Evolutionary conservation across 2,329 filamentous ascomycete species (phyloP), one percentile per base, ranked within the genome.

Genomic region (Verticillium alfalfae): DNA sequence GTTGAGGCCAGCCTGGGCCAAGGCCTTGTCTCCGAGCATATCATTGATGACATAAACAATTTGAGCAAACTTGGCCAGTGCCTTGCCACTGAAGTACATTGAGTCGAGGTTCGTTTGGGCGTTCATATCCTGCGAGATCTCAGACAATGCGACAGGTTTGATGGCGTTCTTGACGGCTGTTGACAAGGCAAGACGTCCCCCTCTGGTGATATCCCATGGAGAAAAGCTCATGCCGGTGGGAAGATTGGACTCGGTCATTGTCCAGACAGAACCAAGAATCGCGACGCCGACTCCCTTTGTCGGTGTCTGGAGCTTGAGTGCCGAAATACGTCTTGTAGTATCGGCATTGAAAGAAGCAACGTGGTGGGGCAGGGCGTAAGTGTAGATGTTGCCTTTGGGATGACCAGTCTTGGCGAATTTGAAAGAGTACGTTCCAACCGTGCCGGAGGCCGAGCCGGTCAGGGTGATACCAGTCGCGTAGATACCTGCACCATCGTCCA

Each of bases 21-120:
- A 70, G 2, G 73, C 75, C 18, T 73, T 70, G 64, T 89, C 80
- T n/a, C 79, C 77, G 12, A 86, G 75, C 41, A 91, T 70, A 63
- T 87, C 81, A 63, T 84, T 76, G 26, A 84, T 78, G 0, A 82
- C 81, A 67, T 88, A 84, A 54, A 88, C 76, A n/a, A 90, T 75
- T 31, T 76, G 77, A 0, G 88, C 88, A 70, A 90, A 90, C 69
- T 90, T 91, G 64, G 84, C 86, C 8, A 91, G 76, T 1, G 84
- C 82, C 76, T 91, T 96, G 61, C 92, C 92, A 65, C 88, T 88
- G 73, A 87, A 95, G 74, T 96, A 96, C 83, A 93, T 91, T 63
- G 89, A 93, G 70, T 91, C 83, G 56, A 89, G 77, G 64, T 92
- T 84, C 6, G 84, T 84, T 68, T 92, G 85, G 0, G 76, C 74